Evolutionary conservation across 768 basidiomycete genomes (phyloP).

Genomic region (Gyrodon lividus): DNA sequence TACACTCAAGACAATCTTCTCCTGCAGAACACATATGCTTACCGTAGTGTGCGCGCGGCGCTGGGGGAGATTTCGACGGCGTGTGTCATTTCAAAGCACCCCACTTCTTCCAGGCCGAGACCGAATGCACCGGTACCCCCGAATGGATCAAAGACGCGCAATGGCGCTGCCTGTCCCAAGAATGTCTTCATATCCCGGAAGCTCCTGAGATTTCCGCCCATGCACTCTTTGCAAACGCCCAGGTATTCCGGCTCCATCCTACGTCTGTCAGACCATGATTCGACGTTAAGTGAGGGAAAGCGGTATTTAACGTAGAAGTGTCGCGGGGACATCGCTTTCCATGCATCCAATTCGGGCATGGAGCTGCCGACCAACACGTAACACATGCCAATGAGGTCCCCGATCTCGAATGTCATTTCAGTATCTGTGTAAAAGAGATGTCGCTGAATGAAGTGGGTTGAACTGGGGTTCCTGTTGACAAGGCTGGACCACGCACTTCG

Average conservation of each 20-base stretch:
- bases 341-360: constrained; percentile 37
- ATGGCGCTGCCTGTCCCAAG: constrained; percentile 19
- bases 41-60: constrained; percentile 67
- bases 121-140: constrained; percentile 60
- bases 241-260: constrained; percentile 37
- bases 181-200: constrained; percentile 35
- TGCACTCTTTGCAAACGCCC: constrained; percentile 47
- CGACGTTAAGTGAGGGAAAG: constrained; percentile 43
- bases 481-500: constrained; percentile 43
- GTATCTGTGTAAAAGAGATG: constrained; percentile 63
- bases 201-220: constrained; percentile 28
- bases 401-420: constrained; percentile 29
- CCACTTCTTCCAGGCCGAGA: constrained; percentile 52
- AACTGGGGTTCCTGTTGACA: not conserved
- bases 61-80: constrained; percentile 75
- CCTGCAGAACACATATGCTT: constrained; percentile 16
- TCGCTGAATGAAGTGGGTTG: constrained; percentile 37
- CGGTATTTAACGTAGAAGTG: constrained; percentile 58
- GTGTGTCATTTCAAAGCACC: constrained; percentile 58
- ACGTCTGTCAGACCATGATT: constrained; percentile 38
- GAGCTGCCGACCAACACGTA: constrained; percentile 42
- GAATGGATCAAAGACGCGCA: constrained; percentile 43
- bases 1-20: constrained; percentile 1
- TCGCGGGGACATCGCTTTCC: constrained; percentile 51
- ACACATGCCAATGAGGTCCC: constrained; percentile 47